Conservation (phyloP, 495 filamentous ascomycete genomes). For the Oleoguttula mirabilis region DNA sequence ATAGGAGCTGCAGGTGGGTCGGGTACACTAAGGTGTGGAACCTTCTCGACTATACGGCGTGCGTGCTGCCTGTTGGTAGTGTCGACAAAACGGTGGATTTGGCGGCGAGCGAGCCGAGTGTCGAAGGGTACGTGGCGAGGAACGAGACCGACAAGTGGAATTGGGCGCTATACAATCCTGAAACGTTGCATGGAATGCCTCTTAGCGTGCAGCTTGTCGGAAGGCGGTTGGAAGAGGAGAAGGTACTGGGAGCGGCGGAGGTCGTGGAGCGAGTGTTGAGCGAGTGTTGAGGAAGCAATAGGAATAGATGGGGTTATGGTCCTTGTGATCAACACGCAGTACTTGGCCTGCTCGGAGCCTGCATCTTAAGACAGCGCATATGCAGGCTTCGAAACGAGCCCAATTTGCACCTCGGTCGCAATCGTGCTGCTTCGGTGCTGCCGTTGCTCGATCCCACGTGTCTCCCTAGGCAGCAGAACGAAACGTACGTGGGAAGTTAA, state of each 20-base stretch:
- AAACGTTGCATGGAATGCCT: constrained; percentile 21
- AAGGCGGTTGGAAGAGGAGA: constrained; percentile 25
- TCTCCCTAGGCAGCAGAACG: too few relatives aligned
- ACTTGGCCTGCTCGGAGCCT: too few relatives aligned
- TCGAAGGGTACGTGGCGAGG: constrained; percentile 20
- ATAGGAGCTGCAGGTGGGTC: constrained; percentile 25
- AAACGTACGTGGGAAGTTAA: too few relatives aligned
- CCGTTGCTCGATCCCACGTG: too few relatives aligned
- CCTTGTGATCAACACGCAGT: too few relatives aligned
- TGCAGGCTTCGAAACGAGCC: too few relatives aligned
- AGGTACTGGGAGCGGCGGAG: constrained; percentile 31
- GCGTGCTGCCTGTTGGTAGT: constrained; percentile 19
- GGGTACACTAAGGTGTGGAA: constrained; percentile 27
- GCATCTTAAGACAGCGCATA: too few relatives aligned
- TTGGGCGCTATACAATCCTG: constrained; percentile 23
- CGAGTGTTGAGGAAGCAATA: too few relatives aligned
- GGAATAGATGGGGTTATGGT: too few relatives aligned
- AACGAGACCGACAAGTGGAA: constrained; percentile 27
- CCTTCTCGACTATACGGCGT: constrained; percentile 25
- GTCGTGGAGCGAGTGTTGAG: constrained; percentile 31
- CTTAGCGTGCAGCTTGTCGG: constrained; percentile 24
- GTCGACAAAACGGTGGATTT: constrained; percentile 19
- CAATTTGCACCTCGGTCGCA: too few relatives aligned
- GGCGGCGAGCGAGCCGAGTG: not conserved
- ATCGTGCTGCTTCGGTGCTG: too few relatives aligned